Conservation (phyloP, 169 alveolate genomes). For the Hepatocystis sp. region DNA sequence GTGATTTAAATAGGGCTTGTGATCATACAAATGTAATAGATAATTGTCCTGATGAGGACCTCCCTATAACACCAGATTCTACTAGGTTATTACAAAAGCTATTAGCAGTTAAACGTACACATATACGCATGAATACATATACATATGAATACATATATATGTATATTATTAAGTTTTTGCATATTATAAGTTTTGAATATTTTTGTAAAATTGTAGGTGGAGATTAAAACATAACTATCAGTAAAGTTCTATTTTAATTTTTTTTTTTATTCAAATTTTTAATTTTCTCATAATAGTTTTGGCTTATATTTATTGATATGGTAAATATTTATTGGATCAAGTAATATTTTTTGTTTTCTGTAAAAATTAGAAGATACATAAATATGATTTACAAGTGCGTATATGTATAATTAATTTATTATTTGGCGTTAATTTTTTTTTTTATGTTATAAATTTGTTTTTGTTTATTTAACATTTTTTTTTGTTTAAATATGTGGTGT, state of each 20-base stretch:
- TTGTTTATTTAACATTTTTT: too few species aligned
- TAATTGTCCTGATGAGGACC: slow-evolving; percentile 58
- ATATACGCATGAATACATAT: slow-evolving; percentile 2
- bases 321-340: too few species aligned
- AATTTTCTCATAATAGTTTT: not conserved
- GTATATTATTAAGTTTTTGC: not conserved
- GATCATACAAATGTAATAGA: slow-evolving; percentile 31
- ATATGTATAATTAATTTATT: not conserved
- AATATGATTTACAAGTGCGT: not conserved
- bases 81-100: slow-evolving; percentile 37
- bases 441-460: too few species aligned
- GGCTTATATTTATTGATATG: too few species aligned
- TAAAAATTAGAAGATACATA: slow-evolving; percentile 18
- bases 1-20: slow-evolving; percentile 26
- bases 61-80: slow-evolving; percentile 66
- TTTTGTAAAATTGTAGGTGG: slow-evolving; percentile 27
- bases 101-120: not conserved
- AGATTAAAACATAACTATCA: slow-evolving; percentile 45
- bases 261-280: too few species aligned
- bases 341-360: slow-evolving; percentile 25
- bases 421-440: not conserved
- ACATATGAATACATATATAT: not conserved
- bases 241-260: slow-evolving; percentile 4
- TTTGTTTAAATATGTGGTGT: too few species aligned
- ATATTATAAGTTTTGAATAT: not conserved